A percentile compares a stretch with the other conserved stretches of the same genome.
Evolutionary conservation across 805 yeast genomes (phyloP).

Genomic region (Saturnispora silvae): DNA sequence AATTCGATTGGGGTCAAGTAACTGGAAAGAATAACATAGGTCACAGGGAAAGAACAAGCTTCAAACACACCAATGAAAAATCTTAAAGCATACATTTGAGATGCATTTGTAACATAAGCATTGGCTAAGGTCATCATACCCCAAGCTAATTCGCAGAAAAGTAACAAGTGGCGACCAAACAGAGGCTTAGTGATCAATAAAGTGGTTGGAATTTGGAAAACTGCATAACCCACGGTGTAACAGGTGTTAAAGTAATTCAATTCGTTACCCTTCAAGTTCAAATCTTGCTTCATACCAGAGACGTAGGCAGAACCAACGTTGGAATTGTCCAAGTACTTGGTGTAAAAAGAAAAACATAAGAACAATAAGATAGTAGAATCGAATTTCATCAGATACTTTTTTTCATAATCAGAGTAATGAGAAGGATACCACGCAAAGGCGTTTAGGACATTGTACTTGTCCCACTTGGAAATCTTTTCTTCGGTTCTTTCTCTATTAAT

Average conservation of each 20-base stretch:
- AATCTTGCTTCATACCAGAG: conserved; percentile 52
- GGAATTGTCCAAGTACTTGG: conserved; percentile 49
- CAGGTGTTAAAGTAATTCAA: conserved; percentile 19
- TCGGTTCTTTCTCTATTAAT: conserved; percentile 13
- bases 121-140: conserved; percentile 27
- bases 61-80: conserved; percentile 56
- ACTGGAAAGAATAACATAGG: conserved; percentile 32
- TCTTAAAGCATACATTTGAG: conserved; percentile 45
- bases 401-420: conserved; percentile 14
- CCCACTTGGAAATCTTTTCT: conserved; percentile 5
- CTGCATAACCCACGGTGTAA: conserved; percentile 38
- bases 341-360: conserved; percentile 32
- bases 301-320: conserved; percentile 52
- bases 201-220: conserved; percentile 55
- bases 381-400: conserved; percentile 11
- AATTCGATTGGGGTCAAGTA: conserved; percentile 13
- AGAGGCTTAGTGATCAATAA: conserved; percentile 36
- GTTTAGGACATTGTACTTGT: conserved; percentile 9
- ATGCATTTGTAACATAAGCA: conserved; percentile 30
- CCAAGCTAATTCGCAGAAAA: conserved; percentile 42
- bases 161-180: conserved; percentile 37
- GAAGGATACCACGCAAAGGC: conserved; percentile 15
- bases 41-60: conserved; percentile 51
- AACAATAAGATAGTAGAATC: conserved; percentile 13
- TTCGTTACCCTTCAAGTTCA: conserved; percentile 16